phyloP scores from a whole-genome alignment of 2,329 filamentous ascomycete species.

The Beauveria australis region DNA sequence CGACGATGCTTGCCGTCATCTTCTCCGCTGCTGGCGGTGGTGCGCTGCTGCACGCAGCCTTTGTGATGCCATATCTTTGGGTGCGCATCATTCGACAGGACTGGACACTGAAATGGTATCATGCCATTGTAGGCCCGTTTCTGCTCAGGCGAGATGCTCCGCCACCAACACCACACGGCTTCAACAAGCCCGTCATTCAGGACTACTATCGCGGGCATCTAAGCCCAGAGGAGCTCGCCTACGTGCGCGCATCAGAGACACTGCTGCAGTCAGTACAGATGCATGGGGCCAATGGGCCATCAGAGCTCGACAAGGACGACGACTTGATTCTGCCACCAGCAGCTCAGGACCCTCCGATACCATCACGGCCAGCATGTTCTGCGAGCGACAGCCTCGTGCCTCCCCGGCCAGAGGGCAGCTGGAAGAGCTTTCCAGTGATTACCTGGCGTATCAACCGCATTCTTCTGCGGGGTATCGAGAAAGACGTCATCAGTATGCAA shows the following conservation, averaged over 20 bases:
- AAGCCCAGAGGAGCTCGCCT: conserved; percentile 36
- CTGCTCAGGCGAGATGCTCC: conserved; percentile 32
- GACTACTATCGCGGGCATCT: conserved; percentile 43
- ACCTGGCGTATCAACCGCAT: conserved; percentile 32
- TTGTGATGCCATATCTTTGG: conserved; percentile 46
- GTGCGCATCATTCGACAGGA: conserved; percentile 42
- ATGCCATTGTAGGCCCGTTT: conserved; percentile 38
- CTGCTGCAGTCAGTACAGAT: conserved; percentile 28
- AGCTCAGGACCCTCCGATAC: conserved; percentile 15
- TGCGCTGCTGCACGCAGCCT: conserved; percentile 33
- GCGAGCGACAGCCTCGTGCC: conserved; percentile 20
- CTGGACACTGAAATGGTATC: conserved; percentile 40
- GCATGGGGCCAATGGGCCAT: conserved; percentile 14
- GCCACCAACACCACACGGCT: conserved; percentile 28
- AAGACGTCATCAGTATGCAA: conserved; percentile 40
- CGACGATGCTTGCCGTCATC: conserved; percentile 26
- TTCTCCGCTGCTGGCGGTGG: conserved; percentile 36
- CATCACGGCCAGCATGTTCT: background rate
- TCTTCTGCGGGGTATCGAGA: conserved; percentile 38
- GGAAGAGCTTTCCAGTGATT: conserved; percentile 33
- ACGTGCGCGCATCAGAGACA: conserved; percentile 25
- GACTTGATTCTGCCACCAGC: conserved; percentile 25
- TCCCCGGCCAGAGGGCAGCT: conserved; percentile 27
- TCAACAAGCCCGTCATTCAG: conserved; percentile 34
- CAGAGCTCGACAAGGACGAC: conserved; percentile 23